Evolutionary conservation across 2,329 filamentous ascomycete species (phyloP).

Genomic region (Xylaria sp.): DNA sequence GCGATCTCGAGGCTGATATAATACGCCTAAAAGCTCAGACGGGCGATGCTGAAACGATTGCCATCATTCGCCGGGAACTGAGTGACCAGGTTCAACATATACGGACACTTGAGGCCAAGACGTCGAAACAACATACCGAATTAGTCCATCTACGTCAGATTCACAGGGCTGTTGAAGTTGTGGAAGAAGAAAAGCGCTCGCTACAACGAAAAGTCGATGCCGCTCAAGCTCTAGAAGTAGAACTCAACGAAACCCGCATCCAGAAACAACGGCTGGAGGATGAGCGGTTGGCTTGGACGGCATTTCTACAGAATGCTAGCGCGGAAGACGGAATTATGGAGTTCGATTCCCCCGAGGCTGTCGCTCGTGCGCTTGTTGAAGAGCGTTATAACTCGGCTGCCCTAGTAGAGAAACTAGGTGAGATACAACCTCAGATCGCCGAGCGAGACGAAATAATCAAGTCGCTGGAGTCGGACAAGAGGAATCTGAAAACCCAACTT

Average conservation of each 20-base stretch:
- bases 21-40: conserved; percentile 86
- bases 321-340: conserved; percentile 71
- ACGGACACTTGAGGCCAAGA: conserved; percentile 81
- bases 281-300: conserved; percentile 86
- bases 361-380: conserved; percentile 85
- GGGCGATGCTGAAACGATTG: conserved; percentile 86
- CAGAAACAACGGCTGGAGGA: conserved; percentile 90
- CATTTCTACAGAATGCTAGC: conserved; percentile 79
- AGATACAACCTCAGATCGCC: conserved; percentile 79
- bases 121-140: conserved; percentile 81
- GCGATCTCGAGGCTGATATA: conserved; percentile 83
- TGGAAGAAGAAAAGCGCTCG: conserved; percentile 93
- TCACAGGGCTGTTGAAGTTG: conserved; percentile 88
- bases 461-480: conserved; percentile 76
- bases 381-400: conserved; percentile 83
- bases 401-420: conserved; percentile 83
- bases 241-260: conserved; percentile 81
- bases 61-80: conserved; percentile 86
- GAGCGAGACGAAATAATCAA: conserved; percentile 82
- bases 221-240: conserved; percentile 77
- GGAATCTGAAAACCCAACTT: conserved; percentile 72
- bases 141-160: conserved; percentile 83
- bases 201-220: conserved; percentile 81
- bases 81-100: conserved; percentile 95
- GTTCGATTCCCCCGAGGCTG: conserved; percentile 87